Evolutionary conservation across 2,329 filamentous ascomycete species (phyloP), one percentile per base, ranked within the genome.

Genomic region (Blastomyces percursus): DNA sequence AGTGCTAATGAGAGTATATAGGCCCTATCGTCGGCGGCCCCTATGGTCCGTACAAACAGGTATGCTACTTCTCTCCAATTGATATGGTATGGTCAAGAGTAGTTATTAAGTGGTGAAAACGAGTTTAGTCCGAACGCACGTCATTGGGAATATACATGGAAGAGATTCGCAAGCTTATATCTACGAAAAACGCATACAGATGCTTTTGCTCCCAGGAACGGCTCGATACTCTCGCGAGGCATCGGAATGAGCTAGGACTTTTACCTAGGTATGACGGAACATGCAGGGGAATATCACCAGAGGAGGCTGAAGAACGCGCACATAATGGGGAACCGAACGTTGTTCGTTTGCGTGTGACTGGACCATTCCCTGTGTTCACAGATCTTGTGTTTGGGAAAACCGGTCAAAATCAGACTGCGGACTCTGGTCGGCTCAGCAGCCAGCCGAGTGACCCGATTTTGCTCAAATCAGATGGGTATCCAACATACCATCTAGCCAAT

Each of bases 401-500:
- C 12, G 77, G 75, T 19, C 76, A 78, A 77, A 81, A 76, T 81
- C 82, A 71, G 30, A 19, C 48, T 48, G 50, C 40, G 16, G 59
- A 48, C 32, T 61, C 46, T 44, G 63, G 58, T 76, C 77, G 74
- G 44, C 69, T 75, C 59, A 76, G 75, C 63, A 78, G 80, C 61
- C 76, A 75, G 44, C 80, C 82, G 30, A 90, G 94, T 67, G 92
- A 97, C 70, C 93, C 91, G 24, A 89, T 99, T 64, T 80, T 99
- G 50, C 79, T 96, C 64, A 99, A 99, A 75, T 87, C 86, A 0
- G 94, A 99, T 72, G 92, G 91, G 0, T 89, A 89, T 66, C 94
- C 94, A 0, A 99, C 95, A 0, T 99, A 99, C 71, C 94, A 99
- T 74, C 87, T 99, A 65, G 94, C 94, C 4, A 99, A 97, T 71